These are phyloP conservation scores for Penicillium nordicum DNA, from an alignment of 2,329 filamentous ascomycete genomes.

Conservation along the genomic window DNA sequence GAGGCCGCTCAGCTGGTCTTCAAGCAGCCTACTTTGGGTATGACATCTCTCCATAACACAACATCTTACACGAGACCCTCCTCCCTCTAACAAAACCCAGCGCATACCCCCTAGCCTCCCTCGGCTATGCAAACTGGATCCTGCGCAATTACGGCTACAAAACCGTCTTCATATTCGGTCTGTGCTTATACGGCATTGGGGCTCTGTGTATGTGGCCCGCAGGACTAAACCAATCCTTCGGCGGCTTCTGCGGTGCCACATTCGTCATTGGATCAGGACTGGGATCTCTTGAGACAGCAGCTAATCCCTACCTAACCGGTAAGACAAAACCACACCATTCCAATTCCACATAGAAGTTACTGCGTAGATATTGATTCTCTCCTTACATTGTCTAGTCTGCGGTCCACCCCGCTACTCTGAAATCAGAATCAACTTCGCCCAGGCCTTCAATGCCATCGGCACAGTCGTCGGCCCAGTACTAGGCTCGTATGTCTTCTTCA, in stretches of 20 bases:
- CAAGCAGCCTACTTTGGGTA: conserved; percentile 64
- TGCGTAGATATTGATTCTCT: neutral
- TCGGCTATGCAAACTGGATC: conserved; percentile 56
- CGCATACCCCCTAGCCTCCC: conserved; percentile 53
- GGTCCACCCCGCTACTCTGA: conserved; percentile 72
- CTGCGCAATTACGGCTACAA: conserved; percentile 74
- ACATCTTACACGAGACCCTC: neutral
- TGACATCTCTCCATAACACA: conserved; percentile 10
- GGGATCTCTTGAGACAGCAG: conserved; percentile 71
- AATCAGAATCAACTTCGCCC: conserved; percentile 72
- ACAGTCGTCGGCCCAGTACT: conserved; percentile 71
- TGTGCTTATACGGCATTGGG: conserved; percentile 66
- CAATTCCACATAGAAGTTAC: neutral
- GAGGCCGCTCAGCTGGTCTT: conserved; percentile 58
- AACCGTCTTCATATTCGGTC: conserved; percentile 72
- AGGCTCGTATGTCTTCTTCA: conserved; percentile 71
- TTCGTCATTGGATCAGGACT: conserved; percentile 73
- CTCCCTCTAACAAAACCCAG: conserved; percentile 23
- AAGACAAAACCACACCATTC: conserved; percentile 3
- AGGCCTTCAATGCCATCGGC: conserved; percentile 73
- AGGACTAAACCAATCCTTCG: conserved; percentile 68
- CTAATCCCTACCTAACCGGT: conserved; percentile 70
- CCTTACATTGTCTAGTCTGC: conserved; percentile 52
- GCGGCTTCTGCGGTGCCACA: conserved; percentile 67
- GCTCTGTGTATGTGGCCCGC: conserved; percentile 84